A percentile compares a stretch with the other conserved stretches of the same genome.
Conservation (phyloP, 1,139 yeast genomes). For the Debaryomycetaceae sp. region DNA sequence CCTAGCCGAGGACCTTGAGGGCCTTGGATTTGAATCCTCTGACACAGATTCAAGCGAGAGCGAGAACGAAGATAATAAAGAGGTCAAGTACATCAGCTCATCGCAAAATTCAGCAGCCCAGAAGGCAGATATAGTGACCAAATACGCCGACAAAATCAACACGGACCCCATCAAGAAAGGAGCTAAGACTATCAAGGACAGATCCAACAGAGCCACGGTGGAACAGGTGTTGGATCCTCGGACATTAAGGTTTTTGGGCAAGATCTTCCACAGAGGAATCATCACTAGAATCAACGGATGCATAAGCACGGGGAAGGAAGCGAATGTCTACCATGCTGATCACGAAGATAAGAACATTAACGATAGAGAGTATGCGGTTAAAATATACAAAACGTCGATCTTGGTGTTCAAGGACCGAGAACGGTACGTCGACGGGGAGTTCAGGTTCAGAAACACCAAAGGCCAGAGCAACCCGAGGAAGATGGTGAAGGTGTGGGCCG, state of each 20-base stretch:
- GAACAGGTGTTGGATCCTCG: conserved; percentile 96
- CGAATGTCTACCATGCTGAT: conserved; percentile 92
- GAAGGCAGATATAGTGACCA: conserved; percentile 58
- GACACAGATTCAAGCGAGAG: conserved; percentile 12
- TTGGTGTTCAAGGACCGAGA: conserved; percentile 94
- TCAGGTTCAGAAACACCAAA: conserved; percentile 79
- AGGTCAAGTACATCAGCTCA: background rate
- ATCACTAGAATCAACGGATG: conserved; percentile 90
- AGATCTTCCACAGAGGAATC: conserved; percentile 77
- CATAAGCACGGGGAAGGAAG: conserved; percentile 95
- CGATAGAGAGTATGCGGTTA: conserved; percentile 72
- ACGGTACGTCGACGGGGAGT: conserved; percentile 94
- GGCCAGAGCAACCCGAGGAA: conserved; percentile 90
- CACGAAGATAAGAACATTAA: conserved; percentile 51
- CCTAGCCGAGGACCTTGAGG: background rate
- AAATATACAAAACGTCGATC: conserved; percentile 93
- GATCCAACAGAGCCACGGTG: conserved; percentile 92
- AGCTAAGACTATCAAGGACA: conserved; percentile 63
- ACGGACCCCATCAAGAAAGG: conserved; percentile 59
- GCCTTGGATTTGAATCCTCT: conserved; percentile 1
- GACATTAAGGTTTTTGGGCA: conserved; percentile 77
- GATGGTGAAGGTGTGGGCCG: conserved; percentile 99
- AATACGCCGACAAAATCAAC: conserved; percentile 61
- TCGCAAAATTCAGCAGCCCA: conserved; percentile 28
- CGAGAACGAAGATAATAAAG: conserved; percentile 3